Evolutionary conservation across 2,329 filamentous ascomycete species (phyloP), one percentile per base, ranked within the genome.

Genomic region (Gnomoniopsis sp.): DNA sequence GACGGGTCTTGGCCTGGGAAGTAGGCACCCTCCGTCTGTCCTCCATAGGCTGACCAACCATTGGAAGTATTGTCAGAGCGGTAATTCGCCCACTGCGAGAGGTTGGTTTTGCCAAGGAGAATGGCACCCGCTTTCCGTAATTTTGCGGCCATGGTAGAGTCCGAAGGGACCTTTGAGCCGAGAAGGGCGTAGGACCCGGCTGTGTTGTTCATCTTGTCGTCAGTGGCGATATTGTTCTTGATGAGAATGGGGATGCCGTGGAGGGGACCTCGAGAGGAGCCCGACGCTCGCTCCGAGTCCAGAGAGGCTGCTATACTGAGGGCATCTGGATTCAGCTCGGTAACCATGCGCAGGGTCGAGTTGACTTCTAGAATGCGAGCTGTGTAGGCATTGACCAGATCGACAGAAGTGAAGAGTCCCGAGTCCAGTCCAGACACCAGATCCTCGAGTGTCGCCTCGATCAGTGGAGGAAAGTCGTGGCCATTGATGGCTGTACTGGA

Each of bases 221-320:
- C 68, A 0, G 86, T 88, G 15, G 81, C 85, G 51, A 89, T 87
- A 66, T 86, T 88, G 71, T 87, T 82, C 69, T 89, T 89, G 71
- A 89, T 76, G 6, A 88, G 71, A 23, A 89, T 80, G 0, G 86
- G 87, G 3, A 89, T 77, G 6, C 87, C 86, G 66, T 89, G 85
- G 0, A 88, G 74, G 2, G 83, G 83, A 0, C 79, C 70, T 21
- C 63, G 33, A 21, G 61, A 48, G 6, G 62, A 61, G 23, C 66
- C 65, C 3, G 43, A 34, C 2, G 54, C 53, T 58, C 68, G 65
- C 53, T 69, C 63, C 8, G 60, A 55, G 53, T 79, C 77, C 4
- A 76, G 62, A 1, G 66, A 58, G 2, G 63, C 65, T 0, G 77
- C 77, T 10, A 77, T 74, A 4, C 58, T 38, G 4, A 76, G 51